phyloP scores from a whole-genome alignment of 768 basidiomycete genomes.

The Leccinellum rugosiceps region DNA sequence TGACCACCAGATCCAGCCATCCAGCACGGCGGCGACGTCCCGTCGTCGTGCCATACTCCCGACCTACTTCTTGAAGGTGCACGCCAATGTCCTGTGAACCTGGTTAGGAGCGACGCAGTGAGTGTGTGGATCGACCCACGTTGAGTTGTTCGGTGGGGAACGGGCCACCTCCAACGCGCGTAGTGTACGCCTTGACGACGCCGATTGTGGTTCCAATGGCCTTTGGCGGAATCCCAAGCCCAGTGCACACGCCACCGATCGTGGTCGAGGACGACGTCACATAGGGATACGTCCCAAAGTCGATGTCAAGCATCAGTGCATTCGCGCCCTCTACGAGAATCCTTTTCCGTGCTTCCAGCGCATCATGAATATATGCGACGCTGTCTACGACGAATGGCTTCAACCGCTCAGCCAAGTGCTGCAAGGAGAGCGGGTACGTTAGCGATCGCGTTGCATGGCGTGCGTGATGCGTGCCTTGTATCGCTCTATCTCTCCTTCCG shows the following conservation, averaged over 20 bases:
- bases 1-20: constrained; percentile 95
- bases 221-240: constrained; percentile 94
- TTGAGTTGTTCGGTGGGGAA: constrained; percentile 96
- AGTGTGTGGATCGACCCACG: constrained; percentile 41
- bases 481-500: constrained; percentile 89
- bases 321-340: constrained; percentile 97
- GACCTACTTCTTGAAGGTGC: constrained; percentile 91
- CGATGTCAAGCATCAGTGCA: constrained; percentile 96
- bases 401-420: constrained; percentile 82
- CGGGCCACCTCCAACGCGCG: constrained; percentile 96
- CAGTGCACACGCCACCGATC: constrained; percentile 95
- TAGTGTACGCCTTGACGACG: constrained; percentile 98
- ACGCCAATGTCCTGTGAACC: constrained; percentile 64
- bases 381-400: constrained; percentile 89
- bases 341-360: constrained; percentile 69
- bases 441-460: background rate
- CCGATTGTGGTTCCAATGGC: constrained; percentile 84
- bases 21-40: constrained; percentile 92
- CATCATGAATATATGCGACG: constrained; percentile 78
- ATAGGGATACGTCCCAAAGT: constrained; percentile 97
- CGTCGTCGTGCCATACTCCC: constrained; percentile 90
- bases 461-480: constrained; percentile 65
- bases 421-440: background rate
- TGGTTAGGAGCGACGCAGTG: background rate
- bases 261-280: constrained; percentile 94